Base-by-base conservation (phyloP, 257 asterid genomes). In the Solanum appendiculatum region DNA sequence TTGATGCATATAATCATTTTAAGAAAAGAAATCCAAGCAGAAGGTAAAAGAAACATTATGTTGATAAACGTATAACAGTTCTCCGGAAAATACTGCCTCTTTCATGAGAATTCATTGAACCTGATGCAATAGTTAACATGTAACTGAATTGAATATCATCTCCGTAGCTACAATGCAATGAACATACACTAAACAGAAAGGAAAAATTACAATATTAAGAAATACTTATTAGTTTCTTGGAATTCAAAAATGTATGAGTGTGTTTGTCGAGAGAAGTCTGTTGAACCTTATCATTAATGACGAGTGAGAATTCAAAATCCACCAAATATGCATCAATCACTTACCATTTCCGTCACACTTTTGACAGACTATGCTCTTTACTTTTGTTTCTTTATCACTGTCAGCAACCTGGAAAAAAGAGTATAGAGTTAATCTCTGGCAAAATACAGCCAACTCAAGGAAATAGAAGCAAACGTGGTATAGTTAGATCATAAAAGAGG, bases 301-400 rank as follows among this genome's bases (percentile, higher is more conserved):
- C 58, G 36, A 58, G 60, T 42, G 75, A 37, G 54, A 42, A 36
- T 31, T 14, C 84, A 78, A 44, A 27, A 78, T 78, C 60, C 3
- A 78, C 4, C 58, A 42, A 23, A 51, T 44, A 27, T 64, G 7
- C 42, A 51, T 12, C 5, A 77, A 70, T 82, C 20, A 83, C 88
- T 87, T 46, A 91, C 92, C 92, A 89, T 89, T 89, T 85, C 93
- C 93, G 0, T 91, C 93, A 85, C 93, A 91, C 21, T 82, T 70
- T 70, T 69, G 16, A 85, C 93, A 91, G 11, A 91, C 46, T 2
- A 91, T 82, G 91, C 90, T 91, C 20, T 37, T 89, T 29, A 37
- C 21, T 42, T 91, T 89, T 27, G 88, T 88, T 46, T 66, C 72
- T 66, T 82, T 75, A 23, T 54, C 73, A 60, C 77, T 69, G 64